Conservation (phyloP, 208 protist species). For the Leptomonas pyrrhocoris region DNA sequence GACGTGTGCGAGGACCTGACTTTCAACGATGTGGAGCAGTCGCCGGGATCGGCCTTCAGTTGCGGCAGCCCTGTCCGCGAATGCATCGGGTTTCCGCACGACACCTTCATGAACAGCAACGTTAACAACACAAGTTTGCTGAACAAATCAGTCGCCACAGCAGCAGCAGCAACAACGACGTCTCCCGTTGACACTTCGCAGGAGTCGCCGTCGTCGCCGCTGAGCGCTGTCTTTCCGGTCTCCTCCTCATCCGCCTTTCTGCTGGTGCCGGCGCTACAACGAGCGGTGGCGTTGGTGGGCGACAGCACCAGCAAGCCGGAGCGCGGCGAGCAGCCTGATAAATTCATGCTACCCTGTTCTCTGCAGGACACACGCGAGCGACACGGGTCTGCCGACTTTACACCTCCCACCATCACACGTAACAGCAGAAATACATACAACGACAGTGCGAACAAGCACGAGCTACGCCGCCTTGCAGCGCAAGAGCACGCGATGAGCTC, state of each 20-base stretch:
- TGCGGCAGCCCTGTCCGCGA: not conserved
- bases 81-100: not conserved
- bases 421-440: not conserved
- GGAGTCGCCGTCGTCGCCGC: not conserved
- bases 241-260: not conserved
- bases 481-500: constrained; percentile 24
- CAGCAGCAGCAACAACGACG: not conserved
- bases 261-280: not conserved
- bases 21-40: not conserved
- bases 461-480: constrained; percentile 11
- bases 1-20: constrained; percentile 20
- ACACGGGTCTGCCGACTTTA: not conserved
- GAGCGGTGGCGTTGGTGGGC: not conserved
- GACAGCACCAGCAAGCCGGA: not conserved
- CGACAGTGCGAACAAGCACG: not conserved
- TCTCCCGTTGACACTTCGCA: not conserved
- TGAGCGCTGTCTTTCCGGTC: not conserved
- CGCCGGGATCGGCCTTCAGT: constrained; percentile 4
- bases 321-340: not conserved
- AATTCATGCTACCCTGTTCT: not conserved
- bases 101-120: not conserved
- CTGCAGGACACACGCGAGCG: not conserved
- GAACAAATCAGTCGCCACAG: not conserved
- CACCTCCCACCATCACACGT: not conserved
- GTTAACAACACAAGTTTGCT: not conserved